These are phyloP conservation scores for Venturiaceae sp. DNA, from an alignment of 2,329 filamentous ascomycete genomes.

Conservation along the genomic window DNA sequence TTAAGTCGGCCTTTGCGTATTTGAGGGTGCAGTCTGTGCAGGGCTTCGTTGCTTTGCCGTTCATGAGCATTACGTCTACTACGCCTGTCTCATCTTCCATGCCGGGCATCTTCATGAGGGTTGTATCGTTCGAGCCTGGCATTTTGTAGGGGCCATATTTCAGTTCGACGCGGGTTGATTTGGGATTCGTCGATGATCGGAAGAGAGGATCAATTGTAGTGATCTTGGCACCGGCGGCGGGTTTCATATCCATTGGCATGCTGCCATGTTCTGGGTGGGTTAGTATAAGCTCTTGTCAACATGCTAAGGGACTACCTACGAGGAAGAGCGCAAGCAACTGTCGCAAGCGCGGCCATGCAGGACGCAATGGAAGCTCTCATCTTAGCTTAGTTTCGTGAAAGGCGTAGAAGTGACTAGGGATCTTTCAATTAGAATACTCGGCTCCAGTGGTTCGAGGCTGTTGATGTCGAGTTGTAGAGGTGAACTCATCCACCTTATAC, in stretches of 20 bases:
- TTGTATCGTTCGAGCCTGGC: background rate
- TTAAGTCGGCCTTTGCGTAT: slow-evolving; percentile 3
- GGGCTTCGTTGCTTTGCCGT: slow-evolving; percentile 2
- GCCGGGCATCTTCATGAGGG: slow-evolving; percentile 5
- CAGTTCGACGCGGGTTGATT: slow-evolving; percentile 1
- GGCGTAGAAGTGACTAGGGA: background rate
- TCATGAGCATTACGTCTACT: background rate
- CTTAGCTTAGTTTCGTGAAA: background rate
- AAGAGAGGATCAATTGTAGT: background rate
- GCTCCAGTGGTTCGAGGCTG: no score
- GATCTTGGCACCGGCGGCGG: background rate
- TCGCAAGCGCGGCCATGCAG: background rate
- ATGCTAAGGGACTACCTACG: background rate
- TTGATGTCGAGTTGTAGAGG: background rate
- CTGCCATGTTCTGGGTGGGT: background rate
- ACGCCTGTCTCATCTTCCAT: slow-evolving; percentile 7
- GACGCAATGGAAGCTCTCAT: background rate
- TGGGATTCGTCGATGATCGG: background rate
- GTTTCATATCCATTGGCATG: slow-evolving; percentile 1
- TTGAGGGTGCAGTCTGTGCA: slow-evolving; percentile 9
- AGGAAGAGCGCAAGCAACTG: background rate
- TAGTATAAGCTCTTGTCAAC: background rate
- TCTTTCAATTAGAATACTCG: background rate
- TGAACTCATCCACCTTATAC: background rate
- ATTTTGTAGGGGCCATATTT: slow-evolving; percentile 2